Percentiles rank a stretch among this genome's conserved stretches.
Evolutionary conservation across 371 early-diverging fungal species (phyloP).

Genomic region (Rhizopus sp.): DNA sequence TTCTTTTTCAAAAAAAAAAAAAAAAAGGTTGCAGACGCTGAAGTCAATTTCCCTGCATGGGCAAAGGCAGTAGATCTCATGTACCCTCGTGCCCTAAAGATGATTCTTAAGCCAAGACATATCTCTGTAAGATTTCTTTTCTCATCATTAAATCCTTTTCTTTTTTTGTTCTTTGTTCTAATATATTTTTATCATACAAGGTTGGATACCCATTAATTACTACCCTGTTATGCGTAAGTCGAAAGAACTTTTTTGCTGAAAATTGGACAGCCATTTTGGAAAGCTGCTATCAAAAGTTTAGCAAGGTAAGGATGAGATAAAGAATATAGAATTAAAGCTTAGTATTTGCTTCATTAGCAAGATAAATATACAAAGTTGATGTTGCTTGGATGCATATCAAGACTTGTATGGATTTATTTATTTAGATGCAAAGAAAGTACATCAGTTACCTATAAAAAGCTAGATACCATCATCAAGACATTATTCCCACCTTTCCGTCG

Average conservation of each 20-base stretch:
- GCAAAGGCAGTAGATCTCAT: constrained; percentile 89
- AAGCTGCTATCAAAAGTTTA: constrained; percentile 72
- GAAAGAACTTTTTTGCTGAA: constrained; percentile 83
- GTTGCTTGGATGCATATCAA: constrained; percentile 78
- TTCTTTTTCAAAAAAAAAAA: constrained; percentile 7
- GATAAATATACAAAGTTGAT: constrained; percentile 74
- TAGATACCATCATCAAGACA: constrained; percentile 69
- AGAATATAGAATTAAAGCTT: not conserved
- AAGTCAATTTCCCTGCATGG: constrained; percentile 94
- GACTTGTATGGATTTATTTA: constrained; percentile 92
- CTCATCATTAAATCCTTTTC: too few species aligned
- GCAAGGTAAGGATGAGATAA: constrained; percentile 53
- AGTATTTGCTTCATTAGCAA: constrained; percentile 23
- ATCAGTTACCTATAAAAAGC: constrained; percentile 54
- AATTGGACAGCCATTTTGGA: constrained; percentile 82
- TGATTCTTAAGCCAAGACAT: constrained; percentile 86
- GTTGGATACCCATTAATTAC: constrained; percentile 86
- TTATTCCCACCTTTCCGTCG: constrained; percentile 72
- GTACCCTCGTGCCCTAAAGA: constrained; percentile 87
- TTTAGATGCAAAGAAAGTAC: constrained; percentile 83
- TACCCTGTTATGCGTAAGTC: constrained; percentile 87
- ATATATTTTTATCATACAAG: constrained; percentile 20
- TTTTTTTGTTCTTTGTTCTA: not conserved
- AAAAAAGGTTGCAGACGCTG: constrained; percentile 84
- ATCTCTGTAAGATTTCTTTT: constrained; percentile 40